Evolutionary conservation across 768 basidiomycete species (phyloP).

Genomic region (Podaxis carcinomalis): DNA sequence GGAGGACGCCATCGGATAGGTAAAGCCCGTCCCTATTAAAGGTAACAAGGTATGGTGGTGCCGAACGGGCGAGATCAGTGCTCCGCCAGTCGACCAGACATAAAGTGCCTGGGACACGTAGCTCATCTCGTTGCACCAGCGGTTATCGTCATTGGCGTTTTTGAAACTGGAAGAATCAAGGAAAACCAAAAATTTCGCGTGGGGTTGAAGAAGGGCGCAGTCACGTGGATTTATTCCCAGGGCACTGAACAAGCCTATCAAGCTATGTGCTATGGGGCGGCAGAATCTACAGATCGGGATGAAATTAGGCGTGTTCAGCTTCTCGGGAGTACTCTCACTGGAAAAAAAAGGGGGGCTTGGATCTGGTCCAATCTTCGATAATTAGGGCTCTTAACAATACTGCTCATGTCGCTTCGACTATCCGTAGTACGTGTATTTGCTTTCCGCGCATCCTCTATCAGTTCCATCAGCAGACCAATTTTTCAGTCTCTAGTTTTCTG

Average conservation of each 20-base stretch:
- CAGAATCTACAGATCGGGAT: too few species aligned
- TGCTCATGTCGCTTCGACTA: too few species aligned
- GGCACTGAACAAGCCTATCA: not conserved
- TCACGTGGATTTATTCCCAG: not conserved
- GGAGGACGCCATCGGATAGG: slow-evolving; percentile 8
- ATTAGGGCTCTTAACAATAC: too few species aligned
- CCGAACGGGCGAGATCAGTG: slow-evolving; percentile 14
- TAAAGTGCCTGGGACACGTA: not conserved
- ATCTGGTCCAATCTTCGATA: too few species aligned
- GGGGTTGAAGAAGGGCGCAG: not conserved
- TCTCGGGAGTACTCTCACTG: too few species aligned
- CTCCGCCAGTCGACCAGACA: not conserved
- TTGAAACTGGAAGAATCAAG: slow-evolving; percentile 12
- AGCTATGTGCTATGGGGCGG: not conserved
- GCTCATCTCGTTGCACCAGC: slow-evolving; percentile 10
- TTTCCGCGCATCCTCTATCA: too few species aligned
- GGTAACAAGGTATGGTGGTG: slow-evolving; percentile 12
- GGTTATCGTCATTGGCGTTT: slow-evolving; percentile 13
- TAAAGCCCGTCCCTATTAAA: slow-evolving; percentile 10
- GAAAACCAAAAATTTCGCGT: not conserved
- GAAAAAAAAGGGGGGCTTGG: too few species aligned
- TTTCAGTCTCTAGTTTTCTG: too few species aligned
- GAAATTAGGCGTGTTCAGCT: too few species aligned
- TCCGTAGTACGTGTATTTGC: too few species aligned
- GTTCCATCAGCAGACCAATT: too few species aligned